These are phyloP conservation scores for Metarhizium brunneum DNA, from an alignment of 2,329 filamentous ascomycete genomes.

Conservation along the genomic window DNA sequence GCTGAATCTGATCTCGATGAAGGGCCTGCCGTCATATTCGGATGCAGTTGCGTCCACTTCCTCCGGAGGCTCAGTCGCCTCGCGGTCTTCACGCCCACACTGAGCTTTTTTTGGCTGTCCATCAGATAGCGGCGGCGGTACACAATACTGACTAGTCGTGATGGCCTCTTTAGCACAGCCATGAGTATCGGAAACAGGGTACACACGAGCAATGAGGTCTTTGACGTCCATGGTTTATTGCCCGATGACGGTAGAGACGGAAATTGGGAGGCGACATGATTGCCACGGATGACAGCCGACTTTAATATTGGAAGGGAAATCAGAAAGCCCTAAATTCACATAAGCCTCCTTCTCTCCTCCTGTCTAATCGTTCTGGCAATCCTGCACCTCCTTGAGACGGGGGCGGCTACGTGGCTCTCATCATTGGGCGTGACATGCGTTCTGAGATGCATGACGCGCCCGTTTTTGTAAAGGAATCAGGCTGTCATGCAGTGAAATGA, in stretches of 20 bases:
- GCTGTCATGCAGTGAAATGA: no score
- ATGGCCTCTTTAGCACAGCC: not conserved
- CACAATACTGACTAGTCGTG: not conserved
- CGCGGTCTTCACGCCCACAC: not conserved
- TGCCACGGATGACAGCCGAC: no score
- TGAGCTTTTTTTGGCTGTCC: not conserved
- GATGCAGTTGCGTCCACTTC: not conserved
- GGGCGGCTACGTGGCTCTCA: not conserved
- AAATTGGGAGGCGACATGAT: not conserved
- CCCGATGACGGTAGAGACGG: not conserved
- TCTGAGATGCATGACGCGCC: not conserved
- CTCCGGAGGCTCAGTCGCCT: not conserved
- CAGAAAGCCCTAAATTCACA: not conserved
- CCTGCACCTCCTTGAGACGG: not conserved
- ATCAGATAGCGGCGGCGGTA: not conserved
- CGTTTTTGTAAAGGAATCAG: no score
- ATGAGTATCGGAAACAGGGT: not conserved
- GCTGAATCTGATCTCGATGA: constrained; percentile 9
- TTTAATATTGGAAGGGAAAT: no score
- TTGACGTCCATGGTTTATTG: constrained; percentile 1
- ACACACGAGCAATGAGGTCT: constrained; percentile 6
- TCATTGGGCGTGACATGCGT: not conserved
- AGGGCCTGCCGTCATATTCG: not conserved
- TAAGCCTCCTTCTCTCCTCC: not conserved
- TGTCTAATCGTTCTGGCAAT: not conserved